Conservation (phyloP, 2,329 filamentous ascomycete species). For the Xylariaceae sp. region DNA sequence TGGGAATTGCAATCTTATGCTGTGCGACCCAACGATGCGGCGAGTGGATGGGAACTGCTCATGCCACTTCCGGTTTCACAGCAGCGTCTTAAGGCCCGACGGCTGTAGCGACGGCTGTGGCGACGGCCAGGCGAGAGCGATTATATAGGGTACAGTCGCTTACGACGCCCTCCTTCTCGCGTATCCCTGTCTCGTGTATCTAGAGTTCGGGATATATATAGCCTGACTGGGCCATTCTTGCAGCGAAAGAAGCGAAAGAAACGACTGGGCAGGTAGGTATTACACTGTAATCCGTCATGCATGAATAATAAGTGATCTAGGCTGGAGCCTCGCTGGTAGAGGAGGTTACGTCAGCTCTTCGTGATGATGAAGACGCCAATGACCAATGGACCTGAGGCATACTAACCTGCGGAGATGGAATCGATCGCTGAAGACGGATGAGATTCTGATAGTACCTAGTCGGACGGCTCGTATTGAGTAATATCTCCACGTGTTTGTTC, state of each 20-base stretch:
- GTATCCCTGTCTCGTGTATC: constrained; percentile 2
- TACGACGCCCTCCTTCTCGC: constrained; percentile 7
- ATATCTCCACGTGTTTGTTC: constrained; percentile 2
- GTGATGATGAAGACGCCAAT: constrained; percentile 4
- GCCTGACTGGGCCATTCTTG: not conserved
- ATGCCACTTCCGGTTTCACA: constrained; percentile 14
- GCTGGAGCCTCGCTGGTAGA: constrained; percentile 7
- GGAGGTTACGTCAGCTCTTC: constrained; percentile 16
- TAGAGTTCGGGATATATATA: not conserved
- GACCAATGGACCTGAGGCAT: constrained; percentile 4
- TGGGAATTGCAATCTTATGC: constrained; percentile 8
- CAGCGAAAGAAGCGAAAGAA: not conserved
- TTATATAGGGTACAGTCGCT: constrained; percentile 3
- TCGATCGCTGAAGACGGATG: not conserved
- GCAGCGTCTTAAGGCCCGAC: constrained; percentile 7
- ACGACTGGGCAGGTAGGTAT: constrained; percentile 3
- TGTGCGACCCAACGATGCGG: constrained; percentile 9
- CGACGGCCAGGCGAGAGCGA: constrained; percentile 1
- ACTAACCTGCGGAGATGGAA: not conserved
- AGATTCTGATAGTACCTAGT: not conserved
- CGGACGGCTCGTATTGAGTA: not conserved
- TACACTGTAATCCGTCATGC: constrained; percentile 19
- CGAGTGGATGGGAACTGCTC: not conserved
- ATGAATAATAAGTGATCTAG: constrained; percentile 13
- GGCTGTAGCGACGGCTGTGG: constrained; percentile 2